These are phyloP conservation scores for Chaetomium sp. DNA, from an alignment of 2,329 filamentous ascomycete genomes.

Conservation along the genomic window DNA sequence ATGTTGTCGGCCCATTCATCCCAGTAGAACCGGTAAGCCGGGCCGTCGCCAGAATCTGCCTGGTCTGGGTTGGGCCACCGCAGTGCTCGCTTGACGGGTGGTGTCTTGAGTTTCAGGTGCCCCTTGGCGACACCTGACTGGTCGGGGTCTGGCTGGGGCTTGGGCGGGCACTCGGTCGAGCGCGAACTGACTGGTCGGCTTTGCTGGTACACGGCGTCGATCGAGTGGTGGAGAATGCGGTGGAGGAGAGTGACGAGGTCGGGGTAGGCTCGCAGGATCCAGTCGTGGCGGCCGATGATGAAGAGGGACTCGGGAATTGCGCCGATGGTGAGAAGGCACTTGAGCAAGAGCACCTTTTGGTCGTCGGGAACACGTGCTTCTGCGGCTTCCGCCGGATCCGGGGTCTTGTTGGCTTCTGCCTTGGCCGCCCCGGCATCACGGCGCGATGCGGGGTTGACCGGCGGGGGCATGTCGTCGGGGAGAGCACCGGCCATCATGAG, in stretches of 20 bases:
- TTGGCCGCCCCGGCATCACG: constrained; percentile 48
- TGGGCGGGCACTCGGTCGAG: constrained; percentile 33
- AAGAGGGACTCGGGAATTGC: constrained; percentile 90
- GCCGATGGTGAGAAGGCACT: constrained; percentile 81
- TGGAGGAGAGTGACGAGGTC: constrained; percentile 76
- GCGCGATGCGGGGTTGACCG: constrained; percentile 34
- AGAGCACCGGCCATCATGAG: constrained; percentile 81
- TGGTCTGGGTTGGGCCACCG: constrained; percentile 82
- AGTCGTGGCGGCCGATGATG: constrained; percentile 80
- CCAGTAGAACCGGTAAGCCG: constrained; percentile 92
- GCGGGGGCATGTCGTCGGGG: constrained; percentile 66
- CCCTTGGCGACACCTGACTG: constrained; percentile 65
- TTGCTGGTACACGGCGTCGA: constrained; percentile 63
- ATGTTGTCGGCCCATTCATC: constrained; percentile 95
- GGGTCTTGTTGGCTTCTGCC: constrained; percentile 45
- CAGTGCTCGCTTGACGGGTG: constrained; percentile 59
- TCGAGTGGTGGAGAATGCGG: constrained; percentile 74
- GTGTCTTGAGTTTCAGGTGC: constrained; percentile 53
- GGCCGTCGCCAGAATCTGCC: constrained; percentile 65
- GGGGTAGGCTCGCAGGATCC: constrained; percentile 79
- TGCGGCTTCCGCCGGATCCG: constrained; percentile 38
- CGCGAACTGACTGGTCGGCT: constrained; percentile 33
- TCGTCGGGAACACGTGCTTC: constrained; percentile 67
- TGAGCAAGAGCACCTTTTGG: constrained; percentile 80
- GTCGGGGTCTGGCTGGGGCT: constrained; percentile 47